Conservation (phyloP, 345 rosid species). For the Gossypium rotundifolium region DNA sequence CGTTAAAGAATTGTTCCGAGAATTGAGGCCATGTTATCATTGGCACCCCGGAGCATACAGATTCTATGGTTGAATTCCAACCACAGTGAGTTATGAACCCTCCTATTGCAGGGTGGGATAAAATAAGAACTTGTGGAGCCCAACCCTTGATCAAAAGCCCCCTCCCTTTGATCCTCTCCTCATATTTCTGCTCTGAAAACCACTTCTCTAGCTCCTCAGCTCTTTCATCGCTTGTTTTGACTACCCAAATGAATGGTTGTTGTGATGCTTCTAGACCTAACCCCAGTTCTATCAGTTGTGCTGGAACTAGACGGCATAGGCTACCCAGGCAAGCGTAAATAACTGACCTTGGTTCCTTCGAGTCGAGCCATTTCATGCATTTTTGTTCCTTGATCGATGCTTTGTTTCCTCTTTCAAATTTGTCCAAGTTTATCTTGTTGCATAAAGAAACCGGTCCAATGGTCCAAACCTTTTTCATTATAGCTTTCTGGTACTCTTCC, state of each 20-base stretch:
- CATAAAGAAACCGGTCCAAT: constrained; percentile 72
- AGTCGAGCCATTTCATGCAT: constrained; percentile 53
- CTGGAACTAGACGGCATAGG: constrained; percentile 53
- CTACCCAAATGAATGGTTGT: constrained; percentile 67
- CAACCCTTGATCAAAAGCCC: constrained; percentile 69
- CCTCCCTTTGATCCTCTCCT: constrained; percentile 48
- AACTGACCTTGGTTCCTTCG: constrained; percentile 48
- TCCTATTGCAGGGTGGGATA: constrained; percentile 56
- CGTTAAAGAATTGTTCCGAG: constrained; percentile 71
- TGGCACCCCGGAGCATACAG: constrained; percentile 50
- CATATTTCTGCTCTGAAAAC: constrained; percentile 37
- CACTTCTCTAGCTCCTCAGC: constrained; percentile 43
- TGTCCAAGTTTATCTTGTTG: constrained; percentile 34
- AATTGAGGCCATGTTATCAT: constrained; percentile 79
- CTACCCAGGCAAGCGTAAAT: constrained; percentile 75
- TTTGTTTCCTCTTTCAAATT: constrained; percentile 60
- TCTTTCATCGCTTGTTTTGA: constrained; percentile 36
- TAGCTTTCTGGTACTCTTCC: constrained; percentile 34
- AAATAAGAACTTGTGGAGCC: constrained; percentile 73
- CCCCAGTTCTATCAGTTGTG: constrained; percentile 62
- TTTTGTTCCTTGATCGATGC: constrained; percentile 35
- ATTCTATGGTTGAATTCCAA: constrained; percentile 85
- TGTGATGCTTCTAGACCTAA: constrained; percentile 55
- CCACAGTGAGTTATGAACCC: constrained; percentile 85
- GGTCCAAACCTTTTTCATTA: constrained; percentile 58